Base-by-base conservation (phyloP, 1,284 basidiomycete genomes). In the Microbotryum silenes-acaulis region DNA sequence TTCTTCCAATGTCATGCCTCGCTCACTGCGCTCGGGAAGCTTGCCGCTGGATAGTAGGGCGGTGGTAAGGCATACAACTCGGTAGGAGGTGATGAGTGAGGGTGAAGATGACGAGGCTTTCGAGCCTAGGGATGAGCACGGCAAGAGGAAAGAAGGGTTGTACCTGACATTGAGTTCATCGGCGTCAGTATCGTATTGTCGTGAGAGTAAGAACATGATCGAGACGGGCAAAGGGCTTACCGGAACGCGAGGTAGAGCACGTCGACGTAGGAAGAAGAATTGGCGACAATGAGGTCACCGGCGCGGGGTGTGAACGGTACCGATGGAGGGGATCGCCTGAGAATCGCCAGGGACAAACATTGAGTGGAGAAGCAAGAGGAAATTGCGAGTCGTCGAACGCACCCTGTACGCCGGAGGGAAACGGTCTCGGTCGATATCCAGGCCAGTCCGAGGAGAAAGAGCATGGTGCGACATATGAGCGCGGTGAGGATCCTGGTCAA, bases 261-360 rank as follows among this genome's bases (percentile, higher is more conserved):
- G 21, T 75, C 74, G 44, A 74, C 52, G 64, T 67, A 72, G 12
- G 66, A 69, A 0, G 70, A 69, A n/a, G 68, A 70, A 46, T 75
- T 75, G 7, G 69, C 52, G 29, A 75, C 21, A 50, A 75, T 68
- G 23, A 74, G 3, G 59, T 73, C 72, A 12, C 72, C 71, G 27
- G 62, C 65, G 10, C 48, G 23, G 1, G 62, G 68, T 27, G 48
- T 60, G 42, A 57, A 64, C 0, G 63, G 49, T n/a, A 56, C 47
- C 6, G 48, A 21, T 1, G 63, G 61, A 5, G 61, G 63, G 1
- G 62, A 61, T 18, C 62, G 61, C 0, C 56, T 54, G 53, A 16
- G 20, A 29, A 16, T 6, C 27, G 27, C 27, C 27, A 27, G 27
- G 27, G 27, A 21, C 31, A 31, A 10, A 7, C 33, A 54, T 37